These are phyloP conservation scores for Teunomyces atbi DNA, from an alignment of 805 yeast genomes.

Conservation along the genomic window DNA sequence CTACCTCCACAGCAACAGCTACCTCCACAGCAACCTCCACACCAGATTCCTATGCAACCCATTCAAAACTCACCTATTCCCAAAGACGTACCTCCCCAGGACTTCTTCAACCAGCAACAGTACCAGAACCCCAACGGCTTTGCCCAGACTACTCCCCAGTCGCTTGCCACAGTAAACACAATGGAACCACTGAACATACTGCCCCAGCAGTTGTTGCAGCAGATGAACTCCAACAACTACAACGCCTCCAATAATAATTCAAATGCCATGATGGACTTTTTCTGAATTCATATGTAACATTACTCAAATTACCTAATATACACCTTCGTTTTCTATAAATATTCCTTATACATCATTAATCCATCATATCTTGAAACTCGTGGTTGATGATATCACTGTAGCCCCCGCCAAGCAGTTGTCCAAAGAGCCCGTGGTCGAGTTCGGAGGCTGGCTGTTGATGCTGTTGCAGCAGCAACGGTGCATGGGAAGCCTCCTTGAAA, in stretches of 20 bases:
- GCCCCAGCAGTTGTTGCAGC: slow-evolving; percentile 40
- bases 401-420: slow-evolving; percentile 18
- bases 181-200: slow-evolving; percentile 23
- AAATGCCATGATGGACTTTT: slow-evolving; percentile 27
- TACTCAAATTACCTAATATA: slow-evolving; percentile 5
- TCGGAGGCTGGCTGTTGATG: background rate
- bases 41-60: background rate
- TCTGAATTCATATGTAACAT: slow-evolving; percentile 12
- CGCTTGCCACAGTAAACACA: background rate
- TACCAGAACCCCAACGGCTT: background rate
- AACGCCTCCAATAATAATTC: slow-evolving; percentile 5
- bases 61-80: no score
- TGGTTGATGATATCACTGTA: slow-evolving; percentile 39
- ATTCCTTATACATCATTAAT: slow-evolving; percentile 1
- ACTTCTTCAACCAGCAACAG: slow-evolving; percentile 6
- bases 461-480: background rate
- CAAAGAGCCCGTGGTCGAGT: slow-evolving; percentile 4
- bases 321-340: slow-evolving; percentile 3
- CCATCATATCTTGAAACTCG: slow-evolving; percentile 30
- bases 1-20: slow-evolving; percentile 9
- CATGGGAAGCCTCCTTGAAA: background rate
- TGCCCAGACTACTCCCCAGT: background rate
- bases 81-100: slow-evolving; percentile 1
- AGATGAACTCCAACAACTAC: slow-evolving; percentile 16
- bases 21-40: slow-evolving; percentile 1